A percentile compares a stretch with the other conserved stretches of the same genome.
phyloP scores from a whole-genome alignment of 306 rosid species.

The Sphenostylis stenocarpa region DNA sequence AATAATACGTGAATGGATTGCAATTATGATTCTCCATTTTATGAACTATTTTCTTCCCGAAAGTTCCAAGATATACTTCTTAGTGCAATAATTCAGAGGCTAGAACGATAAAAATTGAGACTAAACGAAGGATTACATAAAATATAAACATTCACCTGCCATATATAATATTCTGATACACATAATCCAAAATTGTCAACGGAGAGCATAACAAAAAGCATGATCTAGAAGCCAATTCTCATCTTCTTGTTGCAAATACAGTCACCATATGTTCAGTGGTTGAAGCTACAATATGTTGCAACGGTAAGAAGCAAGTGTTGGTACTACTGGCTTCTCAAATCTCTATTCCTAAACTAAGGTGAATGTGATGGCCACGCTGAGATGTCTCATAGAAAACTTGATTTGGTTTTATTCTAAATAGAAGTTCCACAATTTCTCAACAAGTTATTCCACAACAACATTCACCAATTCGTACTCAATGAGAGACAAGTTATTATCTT shows the following conservation, averaged over 20 bases:
- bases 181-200: conserved; percentile 36
- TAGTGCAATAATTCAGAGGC: background rate
- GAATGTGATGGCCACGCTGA: conserved; percentile 36
- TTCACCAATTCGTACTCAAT: conserved; percentile 73
- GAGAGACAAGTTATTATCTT: conserved; percentile 67
- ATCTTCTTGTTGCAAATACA: conserved; percentile 36
- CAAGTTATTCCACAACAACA: conserved; percentile 61
- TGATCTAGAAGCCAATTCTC: conserved; percentile 51
- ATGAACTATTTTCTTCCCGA: background rate
- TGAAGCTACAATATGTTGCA: conserved; percentile 50
- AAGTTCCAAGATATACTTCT: background rate
- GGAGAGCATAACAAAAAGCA: conserved; percentile 50
- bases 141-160: conserved; percentile 33
- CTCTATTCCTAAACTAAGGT: conserved; percentile 50
- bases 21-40: background rate
- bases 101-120: background rate
- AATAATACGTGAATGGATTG: background rate
- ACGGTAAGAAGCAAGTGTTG: conserved; percentile 40
- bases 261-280: conserved; percentile 44
- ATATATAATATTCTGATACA: conserved; percentile 36
- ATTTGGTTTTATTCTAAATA: conserved; percentile 55
- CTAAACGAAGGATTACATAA: conserved; percentile 16
- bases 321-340: conserved; percentile 55
- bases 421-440: conserved; percentile 32
- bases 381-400: conserved; percentile 45